phyloP scores from a whole-genome alignment of 2,329 filamentous ascomycete genomes.

The Magnaporthales sp. region DNA sequence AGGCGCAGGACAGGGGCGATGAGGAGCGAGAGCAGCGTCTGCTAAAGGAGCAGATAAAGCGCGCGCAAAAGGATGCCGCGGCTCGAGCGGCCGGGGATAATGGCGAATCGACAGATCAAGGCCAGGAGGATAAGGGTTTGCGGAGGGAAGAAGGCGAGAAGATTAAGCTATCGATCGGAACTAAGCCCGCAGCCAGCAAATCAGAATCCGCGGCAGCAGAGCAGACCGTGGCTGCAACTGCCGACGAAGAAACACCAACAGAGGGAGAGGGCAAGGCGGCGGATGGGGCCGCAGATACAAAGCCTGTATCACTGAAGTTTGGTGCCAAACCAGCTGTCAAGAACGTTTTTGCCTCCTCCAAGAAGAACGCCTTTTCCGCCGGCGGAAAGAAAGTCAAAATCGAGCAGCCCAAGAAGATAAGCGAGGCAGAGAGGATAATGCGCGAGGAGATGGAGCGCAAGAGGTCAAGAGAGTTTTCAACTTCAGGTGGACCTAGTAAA shows the following conservation, averaged over 20 bases:
- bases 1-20: constrained; percentile 81
- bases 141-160: constrained; percentile 65
- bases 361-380: constrained; percentile 62
- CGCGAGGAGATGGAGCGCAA: constrained; percentile 72
- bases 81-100: constrained; percentile 29
- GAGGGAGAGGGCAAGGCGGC: not conserved
- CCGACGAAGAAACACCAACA: not conserved
- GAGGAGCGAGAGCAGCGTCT: constrained; percentile 80
- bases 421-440: constrained; percentile 83
- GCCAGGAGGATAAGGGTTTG: constrained; percentile 33
- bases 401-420: constrained; percentile 72
- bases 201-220: constrained; percentile 10
- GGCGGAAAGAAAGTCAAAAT: constrained; percentile 55
- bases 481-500: constrained; percentile 38
- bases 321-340: constrained; percentile 55
- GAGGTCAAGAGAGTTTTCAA: constrained; percentile 39
- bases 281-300: constrained; percentile 8
- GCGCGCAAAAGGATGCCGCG: constrained; percentile 56
- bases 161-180: constrained; percentile 61
- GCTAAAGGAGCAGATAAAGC: constrained; percentile 74
- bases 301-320: constrained; percentile 55
- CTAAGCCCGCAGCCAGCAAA: constrained; percentile 14
- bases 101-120: constrained; percentile 25
- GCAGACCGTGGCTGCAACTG: not conserved
- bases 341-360: constrained; percentile 62